These are phyloP conservation scores for Neonothopanus nambi DNA, from an alignment of 1,284 basidiomycete species.

Conservation along the genomic window DNA sequence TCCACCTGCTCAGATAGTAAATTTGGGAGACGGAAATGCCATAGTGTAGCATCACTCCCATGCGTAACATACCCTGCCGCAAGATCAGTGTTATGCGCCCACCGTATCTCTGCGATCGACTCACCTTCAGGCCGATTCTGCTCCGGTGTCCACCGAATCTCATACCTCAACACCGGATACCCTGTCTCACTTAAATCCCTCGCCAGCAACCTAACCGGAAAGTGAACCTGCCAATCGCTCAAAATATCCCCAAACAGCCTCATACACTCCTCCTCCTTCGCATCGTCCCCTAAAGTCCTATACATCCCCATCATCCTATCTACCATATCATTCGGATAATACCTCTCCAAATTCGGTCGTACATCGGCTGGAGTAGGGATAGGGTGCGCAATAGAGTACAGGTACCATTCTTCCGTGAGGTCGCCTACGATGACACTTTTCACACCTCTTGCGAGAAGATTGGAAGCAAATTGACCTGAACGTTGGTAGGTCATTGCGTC, in stretches of 20 bases:
- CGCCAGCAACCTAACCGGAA: slow-evolving; percentile 64
- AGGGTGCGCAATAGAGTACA: slow-evolving; percentile 70
- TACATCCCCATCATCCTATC: slow-evolving; percentile 48
- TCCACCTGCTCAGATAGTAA: slow-evolving; percentile 42
- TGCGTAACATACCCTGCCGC: slow-evolving; percentile 75
- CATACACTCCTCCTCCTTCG: slow-evolving; percentile 41
- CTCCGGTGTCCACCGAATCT: slow-evolving; percentile 69
- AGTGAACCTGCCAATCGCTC: slow-evolving; percentile 68
- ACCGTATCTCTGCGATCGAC: too few species aligned
- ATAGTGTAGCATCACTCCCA: slow-evolving; percentile 53
- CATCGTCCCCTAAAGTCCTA: slow-evolving; percentile 34
- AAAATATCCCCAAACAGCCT: slow-evolving; percentile 60
- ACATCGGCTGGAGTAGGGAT: slow-evolving; percentile 50
- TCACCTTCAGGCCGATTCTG: slow-evolving; percentile 53
- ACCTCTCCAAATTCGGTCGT: slow-evolving; percentile 57
- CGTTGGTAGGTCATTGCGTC: slow-evolving; percentile 71
- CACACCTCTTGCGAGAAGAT: slow-evolving; percentile 58
- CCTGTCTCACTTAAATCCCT: slow-evolving; percentile 55
- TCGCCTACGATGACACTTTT: slow-evolving; percentile 65
- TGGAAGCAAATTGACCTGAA: slow-evolving; percentile 55
- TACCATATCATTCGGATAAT: slow-evolving; percentile 54
- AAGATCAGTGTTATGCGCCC: too few species aligned
- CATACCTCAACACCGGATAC: slow-evolving; percentile 68
- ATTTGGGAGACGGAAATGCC: slow-evolving; percentile 37
- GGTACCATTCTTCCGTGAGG: slow-evolving; percentile 74